Conservation (phyloP, 108 stramenopile genomes). For the Skeletonema menzelii region DNA sequence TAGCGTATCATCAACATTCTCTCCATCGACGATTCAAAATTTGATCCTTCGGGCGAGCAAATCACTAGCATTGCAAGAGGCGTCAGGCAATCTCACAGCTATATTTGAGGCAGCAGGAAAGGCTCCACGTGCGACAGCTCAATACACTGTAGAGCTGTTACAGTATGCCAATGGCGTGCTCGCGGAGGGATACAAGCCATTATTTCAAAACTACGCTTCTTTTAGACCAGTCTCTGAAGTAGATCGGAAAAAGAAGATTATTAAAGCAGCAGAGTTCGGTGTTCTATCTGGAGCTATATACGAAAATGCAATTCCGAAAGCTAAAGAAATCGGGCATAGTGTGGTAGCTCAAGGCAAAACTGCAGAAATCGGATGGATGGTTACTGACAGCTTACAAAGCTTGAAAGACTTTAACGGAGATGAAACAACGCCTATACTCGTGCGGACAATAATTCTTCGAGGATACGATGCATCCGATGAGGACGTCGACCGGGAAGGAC, state of each 20-base stretch:
- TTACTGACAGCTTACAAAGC: conserved; percentile 59
- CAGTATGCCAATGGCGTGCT: conserved; percentile 61
- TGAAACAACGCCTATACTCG: conserved; percentile 25
- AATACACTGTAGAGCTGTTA: conserved; percentile 62
- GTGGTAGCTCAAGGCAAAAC: conserved; percentile 74
- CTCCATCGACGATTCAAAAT: conserved; percentile 43
- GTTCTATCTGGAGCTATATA: conserved; percentile 74
- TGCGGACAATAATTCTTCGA: conserved; percentile 77
- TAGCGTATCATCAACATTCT: conserved; percentile 47
- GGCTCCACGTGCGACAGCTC: conserved; percentile 63
- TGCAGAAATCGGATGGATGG: conserved; percentile 79
- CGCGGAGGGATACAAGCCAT: conserved; percentile 48
- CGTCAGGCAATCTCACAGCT: conserved; percentile 41
- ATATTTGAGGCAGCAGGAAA: conserved; percentile 60
- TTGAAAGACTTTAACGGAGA: conserved; percentile 30
- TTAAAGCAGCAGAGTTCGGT: conserved; percentile 65
- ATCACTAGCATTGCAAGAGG: conserved; percentile 36
- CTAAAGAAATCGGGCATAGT: conserved; percentile 55
- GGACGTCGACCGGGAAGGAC: conserved; percentile 65
- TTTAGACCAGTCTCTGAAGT: conserved; percentile 3
- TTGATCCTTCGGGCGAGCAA: conserved; percentile 51
- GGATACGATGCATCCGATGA: conserved; percentile 91
- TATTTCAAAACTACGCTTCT: conserved; percentile 37
- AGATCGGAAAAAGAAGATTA: conserved; percentile 25
- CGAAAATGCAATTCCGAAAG: conserved; percentile 44